Evolutionary conservation across 257 asterid genomes (phyloP).

Genomic region (Plectranthus barbatus): DNA sequence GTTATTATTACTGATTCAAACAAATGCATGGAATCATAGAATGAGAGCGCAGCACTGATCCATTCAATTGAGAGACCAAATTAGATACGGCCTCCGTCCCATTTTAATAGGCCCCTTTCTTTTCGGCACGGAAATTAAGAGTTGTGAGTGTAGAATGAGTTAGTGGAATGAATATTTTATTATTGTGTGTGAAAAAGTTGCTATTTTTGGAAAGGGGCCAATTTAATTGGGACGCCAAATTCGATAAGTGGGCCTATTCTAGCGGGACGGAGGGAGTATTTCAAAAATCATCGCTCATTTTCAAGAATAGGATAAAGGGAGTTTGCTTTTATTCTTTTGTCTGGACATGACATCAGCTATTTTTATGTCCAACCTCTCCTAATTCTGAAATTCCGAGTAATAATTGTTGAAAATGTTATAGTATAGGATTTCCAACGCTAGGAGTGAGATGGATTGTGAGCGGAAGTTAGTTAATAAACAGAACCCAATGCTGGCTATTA

Average conservation of each 20-base stretch:
- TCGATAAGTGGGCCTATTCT: no score
- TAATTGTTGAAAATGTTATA: background rate
- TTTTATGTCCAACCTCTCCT: background rate
- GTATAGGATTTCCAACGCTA: background rate
- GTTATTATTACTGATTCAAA: background rate
- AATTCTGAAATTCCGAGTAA: background rate
- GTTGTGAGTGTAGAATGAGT: no score
- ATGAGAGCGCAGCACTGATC: conserved; percentile 5
- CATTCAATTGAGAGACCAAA: background rate
- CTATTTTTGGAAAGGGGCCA: no score
- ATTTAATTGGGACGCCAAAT: no score
- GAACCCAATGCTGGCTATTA: background rate
- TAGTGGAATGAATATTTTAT: no score
- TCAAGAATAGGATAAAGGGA: background rate
- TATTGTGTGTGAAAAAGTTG: no score
- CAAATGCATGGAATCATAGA: background rate
- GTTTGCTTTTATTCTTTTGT: background rate
- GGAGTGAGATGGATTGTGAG: background rate
- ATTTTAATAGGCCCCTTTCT: no score
- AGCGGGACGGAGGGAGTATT: no score
- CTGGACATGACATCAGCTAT: background rate
- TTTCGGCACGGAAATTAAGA: no score
- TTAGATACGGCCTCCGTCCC: no score
- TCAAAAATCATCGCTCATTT: background rate
- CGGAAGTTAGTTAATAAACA: background rate